Conservation (phyloP, 177 flowering plant species). For the Vitis hybrid region DNA sequence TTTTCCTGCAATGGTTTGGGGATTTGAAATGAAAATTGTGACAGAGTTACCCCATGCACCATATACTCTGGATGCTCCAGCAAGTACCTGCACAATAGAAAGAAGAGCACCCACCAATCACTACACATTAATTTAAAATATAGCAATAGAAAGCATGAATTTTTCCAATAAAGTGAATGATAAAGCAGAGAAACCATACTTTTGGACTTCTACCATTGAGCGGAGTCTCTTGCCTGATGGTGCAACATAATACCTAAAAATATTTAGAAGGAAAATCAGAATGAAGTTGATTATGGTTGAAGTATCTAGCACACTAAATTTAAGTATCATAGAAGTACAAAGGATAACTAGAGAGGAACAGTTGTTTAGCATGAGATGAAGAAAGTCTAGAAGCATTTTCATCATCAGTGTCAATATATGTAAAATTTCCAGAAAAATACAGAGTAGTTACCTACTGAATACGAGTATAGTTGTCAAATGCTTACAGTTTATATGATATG, state of each 20-base stretch:
- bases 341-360: too few relatives aligned
- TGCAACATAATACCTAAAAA: constrained; percentile 66
- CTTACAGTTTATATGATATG: too few relatives aligned
- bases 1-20: constrained; percentile 66
- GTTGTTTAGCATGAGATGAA: too few relatives aligned
- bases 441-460: too few relatives aligned
- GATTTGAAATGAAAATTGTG: constrained; percentile 65
- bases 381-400: too few relatives aligned
- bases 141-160: background rate
- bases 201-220: constrained; percentile 71
- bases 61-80: constrained; percentile 58
- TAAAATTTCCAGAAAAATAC: too few relatives aligned
- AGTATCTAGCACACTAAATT: background rate
- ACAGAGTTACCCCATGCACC: constrained; percentile 41
- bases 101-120: background rate
- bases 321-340: too few relatives aligned
- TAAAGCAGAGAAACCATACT: constrained; percentile 31
- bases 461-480: too few relatives aligned
- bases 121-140: background rate
- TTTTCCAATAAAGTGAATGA: background rate
- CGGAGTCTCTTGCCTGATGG: constrained; percentile 80
- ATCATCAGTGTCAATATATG: too few relatives aligned
- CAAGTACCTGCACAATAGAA: constrained; percentile 42
- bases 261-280: constrained; percentile 2
- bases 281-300: background rate